A percentile compares a stretch with the other conserved stretches of the same genome.
Evolutionary conservation across 2,329 filamentous ascomycete species (phyloP).

Genomic region (Parascedosporium putredinis): DNA sequence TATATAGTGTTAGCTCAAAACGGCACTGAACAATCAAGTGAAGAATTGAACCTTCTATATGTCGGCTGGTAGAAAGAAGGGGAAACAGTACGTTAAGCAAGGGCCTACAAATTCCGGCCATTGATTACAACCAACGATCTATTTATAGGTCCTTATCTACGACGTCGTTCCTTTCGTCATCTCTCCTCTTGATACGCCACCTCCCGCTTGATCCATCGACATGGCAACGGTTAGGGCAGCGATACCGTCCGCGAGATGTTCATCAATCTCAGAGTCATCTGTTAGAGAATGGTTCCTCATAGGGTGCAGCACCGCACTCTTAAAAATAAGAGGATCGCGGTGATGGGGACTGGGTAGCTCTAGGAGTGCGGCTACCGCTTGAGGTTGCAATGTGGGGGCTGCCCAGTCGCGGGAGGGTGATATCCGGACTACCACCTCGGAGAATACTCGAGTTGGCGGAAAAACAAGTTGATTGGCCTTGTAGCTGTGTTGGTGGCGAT

Average conservation of each 20-base stretch:
- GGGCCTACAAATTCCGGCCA: too few species aligned
- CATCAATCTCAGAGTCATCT: slow-evolving; percentile 17
- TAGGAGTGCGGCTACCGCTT: neutral
- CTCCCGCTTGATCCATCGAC: slow-evolving; percentile 26
- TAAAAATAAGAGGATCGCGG: neutral
- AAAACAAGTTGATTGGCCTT: too few species aligned
- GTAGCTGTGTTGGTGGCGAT: neutral
- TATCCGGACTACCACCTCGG: too few species aligned
- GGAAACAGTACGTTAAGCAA: too few species aligned
- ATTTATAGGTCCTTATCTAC: neutral
- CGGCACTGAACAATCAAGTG: too few species aligned
- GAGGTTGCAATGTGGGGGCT: too few species aligned
- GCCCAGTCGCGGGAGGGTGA: too few species aligned
- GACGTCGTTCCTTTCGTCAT: neutral
- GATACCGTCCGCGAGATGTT: slow-evolving; percentile 20
- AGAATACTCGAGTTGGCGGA: too few species aligned
- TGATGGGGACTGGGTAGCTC: neutral
- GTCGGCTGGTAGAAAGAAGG: too few species aligned
- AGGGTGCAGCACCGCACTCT: neutral
- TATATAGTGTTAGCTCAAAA: too few species aligned
- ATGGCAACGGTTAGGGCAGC: slow-evolving; percentile 22
- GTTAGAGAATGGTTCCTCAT: neutral
- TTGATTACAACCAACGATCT: too few species aligned
- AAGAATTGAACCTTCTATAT: too few species aligned
- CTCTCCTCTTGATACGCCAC: slow-evolving; percentile 25